Conservation (phyloP, 2,329 filamentous ascomycete species). For the Colletotrichum caudatum region DNA sequence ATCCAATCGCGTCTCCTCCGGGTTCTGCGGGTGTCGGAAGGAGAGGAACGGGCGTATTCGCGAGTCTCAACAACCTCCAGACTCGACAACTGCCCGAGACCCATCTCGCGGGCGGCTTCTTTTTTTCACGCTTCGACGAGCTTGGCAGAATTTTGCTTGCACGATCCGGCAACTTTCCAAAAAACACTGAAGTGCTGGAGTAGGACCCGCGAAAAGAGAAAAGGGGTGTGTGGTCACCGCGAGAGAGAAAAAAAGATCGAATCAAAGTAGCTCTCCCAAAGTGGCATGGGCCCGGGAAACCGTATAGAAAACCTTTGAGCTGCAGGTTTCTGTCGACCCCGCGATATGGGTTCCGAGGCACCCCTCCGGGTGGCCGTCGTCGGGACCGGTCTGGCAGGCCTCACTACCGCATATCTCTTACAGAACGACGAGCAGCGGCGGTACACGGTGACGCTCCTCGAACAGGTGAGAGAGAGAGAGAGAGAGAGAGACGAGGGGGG, state of each 20-base stretch:
- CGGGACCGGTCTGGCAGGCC: conserved; percentile 54
- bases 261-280: background rate
- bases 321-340: background rate
- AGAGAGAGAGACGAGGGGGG: background rate
- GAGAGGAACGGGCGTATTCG: no score
- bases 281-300: background rate
- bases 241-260: no score
- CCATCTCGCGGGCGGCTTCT: background rate
- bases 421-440: conserved; percentile 48
- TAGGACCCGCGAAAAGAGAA: background rate
- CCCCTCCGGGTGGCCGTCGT: conserved; percentile 49
- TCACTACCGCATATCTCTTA: conserved; percentile 53
- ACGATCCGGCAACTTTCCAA: background rate
- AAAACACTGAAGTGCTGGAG: background rate
- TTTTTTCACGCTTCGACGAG: background rate
- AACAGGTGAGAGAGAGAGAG: conserved; percentile 48
- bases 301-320: background rate
- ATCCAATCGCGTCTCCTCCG: conserved; percentile 25
- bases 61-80: background rate
- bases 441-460: conserved; percentile 53
- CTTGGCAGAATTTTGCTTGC: background rate
- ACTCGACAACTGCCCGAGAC: background rate
- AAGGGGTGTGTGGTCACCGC: no score
- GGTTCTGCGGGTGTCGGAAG: background rate
- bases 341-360: conserved; percentile 17